phyloP scores from a whole-genome alignment of 139 green algal genomes.

The Limnomonas spitsbergensis region DNA sequence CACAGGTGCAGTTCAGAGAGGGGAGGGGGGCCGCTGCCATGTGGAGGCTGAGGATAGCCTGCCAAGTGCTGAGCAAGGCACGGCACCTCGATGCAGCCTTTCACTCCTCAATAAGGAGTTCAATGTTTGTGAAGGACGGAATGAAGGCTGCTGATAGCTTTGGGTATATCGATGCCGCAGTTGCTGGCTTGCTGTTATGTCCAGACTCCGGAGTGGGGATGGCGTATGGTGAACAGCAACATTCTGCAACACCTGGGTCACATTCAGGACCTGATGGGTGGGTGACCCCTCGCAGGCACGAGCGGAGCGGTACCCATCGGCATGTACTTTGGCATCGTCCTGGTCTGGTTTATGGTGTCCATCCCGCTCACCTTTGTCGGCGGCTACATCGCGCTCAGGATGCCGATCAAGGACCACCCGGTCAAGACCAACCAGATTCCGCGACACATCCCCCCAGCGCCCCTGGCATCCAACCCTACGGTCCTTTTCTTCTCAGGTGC shows the following conservation, averaged over 20 bases:
- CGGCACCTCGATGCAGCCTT: not conserved
- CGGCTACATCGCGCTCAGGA: slow-evolving; percentile 49
- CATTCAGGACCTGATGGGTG: not conserved
- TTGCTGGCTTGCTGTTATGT: no score
- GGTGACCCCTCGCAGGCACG: slow-evolving; percentile 8
- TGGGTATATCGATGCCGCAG: no score
- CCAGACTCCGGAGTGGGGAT: no score
- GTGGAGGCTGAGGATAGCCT: not conserved
- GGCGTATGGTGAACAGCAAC: no score
- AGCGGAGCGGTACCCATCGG: slow-evolving; percentile 79
- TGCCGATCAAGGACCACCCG: slow-evolving; percentile 66
- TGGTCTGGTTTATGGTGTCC: slow-evolving; percentile 86
- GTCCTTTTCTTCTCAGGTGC: slow-evolving; percentile 72
- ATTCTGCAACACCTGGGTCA: no score
- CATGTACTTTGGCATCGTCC: slow-evolving; percentile 85
- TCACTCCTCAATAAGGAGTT: not conserved
- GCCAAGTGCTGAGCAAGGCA: not conserved
- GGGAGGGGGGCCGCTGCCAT: not conserved
- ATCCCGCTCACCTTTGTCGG: slow-evolving; percentile 75
- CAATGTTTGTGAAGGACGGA: not conserved
- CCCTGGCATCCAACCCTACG: slow-evolving; percentile 67
- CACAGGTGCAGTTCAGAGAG: slow-evolving; percentile 63
- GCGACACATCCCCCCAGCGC: slow-evolving; percentile 84
- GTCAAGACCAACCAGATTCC: slow-evolving; percentile 95
- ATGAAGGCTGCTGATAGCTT: not conserved